phyloP scores from a whole-genome alignment of 352 stramenopile species.

The Thalassiosira mediterranea region DNA sequence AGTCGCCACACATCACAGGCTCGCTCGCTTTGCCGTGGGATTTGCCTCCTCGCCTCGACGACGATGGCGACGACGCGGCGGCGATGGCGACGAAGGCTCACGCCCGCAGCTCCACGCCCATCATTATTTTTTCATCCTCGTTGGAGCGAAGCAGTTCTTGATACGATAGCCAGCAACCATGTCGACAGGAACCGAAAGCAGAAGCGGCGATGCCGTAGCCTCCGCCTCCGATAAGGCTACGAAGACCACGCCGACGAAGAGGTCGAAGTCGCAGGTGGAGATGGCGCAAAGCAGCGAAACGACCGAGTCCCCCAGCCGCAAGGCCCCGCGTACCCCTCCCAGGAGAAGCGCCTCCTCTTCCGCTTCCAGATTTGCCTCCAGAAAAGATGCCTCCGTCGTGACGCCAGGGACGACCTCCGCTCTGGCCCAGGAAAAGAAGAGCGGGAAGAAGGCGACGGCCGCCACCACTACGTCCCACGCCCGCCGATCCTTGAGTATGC shows the following conservation, averaged over 20 bases:
- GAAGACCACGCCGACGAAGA: neutral
- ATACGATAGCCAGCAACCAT: no score
- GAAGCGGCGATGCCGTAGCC: neutral
- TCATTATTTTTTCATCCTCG: no score
- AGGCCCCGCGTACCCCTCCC: conserved; percentile 48
- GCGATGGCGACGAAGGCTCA: no score
- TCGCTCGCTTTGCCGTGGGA: no score
- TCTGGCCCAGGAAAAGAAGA: conserved; percentile 53
- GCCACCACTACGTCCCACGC: conserved; percentile 24
- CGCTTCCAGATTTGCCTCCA: conserved; percentile 30
- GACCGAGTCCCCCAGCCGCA: conserved; percentile 16
- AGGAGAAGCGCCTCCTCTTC: conserved; percentile 2
- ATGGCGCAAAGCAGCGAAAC: no score
- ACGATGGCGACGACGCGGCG: no score
- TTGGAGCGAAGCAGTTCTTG: no score
- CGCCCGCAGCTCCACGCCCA: no score
- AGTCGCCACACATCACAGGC: no score
- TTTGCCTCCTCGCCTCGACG: no score
- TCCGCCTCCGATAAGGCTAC: neutral
- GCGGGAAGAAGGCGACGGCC: conserved; percentile 24
- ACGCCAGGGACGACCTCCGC: conserved; percentile 47
- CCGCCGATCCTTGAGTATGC: conserved; percentile 44
- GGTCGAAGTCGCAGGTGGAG: neutral
- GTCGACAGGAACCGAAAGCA: no score
- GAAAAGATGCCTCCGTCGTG: no score